Evolutionary conservation across 441 rosid genomes (phyloP).

Genomic region (Melastoma candidum): DNA sequence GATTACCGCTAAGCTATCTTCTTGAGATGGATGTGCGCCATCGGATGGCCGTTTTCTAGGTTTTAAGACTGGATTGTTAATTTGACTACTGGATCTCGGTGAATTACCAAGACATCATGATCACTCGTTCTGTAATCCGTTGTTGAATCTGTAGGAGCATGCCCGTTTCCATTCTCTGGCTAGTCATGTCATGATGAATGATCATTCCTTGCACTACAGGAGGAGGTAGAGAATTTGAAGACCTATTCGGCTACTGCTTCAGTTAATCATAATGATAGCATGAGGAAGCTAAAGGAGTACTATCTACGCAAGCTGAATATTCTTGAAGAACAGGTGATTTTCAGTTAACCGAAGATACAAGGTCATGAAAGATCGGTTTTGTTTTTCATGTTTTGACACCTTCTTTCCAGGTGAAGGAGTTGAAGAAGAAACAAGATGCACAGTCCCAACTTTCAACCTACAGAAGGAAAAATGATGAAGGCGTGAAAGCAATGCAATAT

Average conservation of each 20-base stretch:
- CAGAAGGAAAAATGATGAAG: slow-evolving; percentile 39
- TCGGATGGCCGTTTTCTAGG: too few relatives aligned
- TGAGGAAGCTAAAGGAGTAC: slow-evolving; percentile 26
- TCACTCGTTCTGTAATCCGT: too few relatives aligned
- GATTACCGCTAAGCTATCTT: too few relatives aligned
- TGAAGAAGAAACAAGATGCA: slow-evolving; percentile 33
- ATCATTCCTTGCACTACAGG: slow-evolving; percentile 27
- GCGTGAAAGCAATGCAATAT: slow-evolving; percentile 36
- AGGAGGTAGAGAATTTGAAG: slow-evolving; percentile 50
- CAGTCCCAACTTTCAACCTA: slow-evolving; percentile 38
- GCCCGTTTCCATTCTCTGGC: too few relatives aligned
- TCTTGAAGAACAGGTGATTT: slow-evolving; percentile 39
- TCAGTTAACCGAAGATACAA: not conserved
- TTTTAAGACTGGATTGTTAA: too few relatives aligned
- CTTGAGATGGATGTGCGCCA: too few relatives aligned
- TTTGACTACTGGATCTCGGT: too few relatives aligned
- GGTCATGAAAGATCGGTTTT: not conserved
- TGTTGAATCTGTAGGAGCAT: too few relatives aligned
- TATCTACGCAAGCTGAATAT: slow-evolving; percentile 35
- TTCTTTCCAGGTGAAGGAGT: not conserved
- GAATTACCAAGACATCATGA: too few relatives aligned
- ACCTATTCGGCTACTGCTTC: slow-evolving; percentile 29
- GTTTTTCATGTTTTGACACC: not conserved
- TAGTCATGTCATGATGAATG: too few relatives aligned
- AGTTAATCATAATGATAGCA: slow-evolving; percentile 27